A percentile compares a stretch with the other conserved stretches of the same genome.
These are phyloP conservation scores for Hortiboletus campestris DNA, from an alignment of 768 basidiomycete species.

Conservation along the genomic window DNA sequence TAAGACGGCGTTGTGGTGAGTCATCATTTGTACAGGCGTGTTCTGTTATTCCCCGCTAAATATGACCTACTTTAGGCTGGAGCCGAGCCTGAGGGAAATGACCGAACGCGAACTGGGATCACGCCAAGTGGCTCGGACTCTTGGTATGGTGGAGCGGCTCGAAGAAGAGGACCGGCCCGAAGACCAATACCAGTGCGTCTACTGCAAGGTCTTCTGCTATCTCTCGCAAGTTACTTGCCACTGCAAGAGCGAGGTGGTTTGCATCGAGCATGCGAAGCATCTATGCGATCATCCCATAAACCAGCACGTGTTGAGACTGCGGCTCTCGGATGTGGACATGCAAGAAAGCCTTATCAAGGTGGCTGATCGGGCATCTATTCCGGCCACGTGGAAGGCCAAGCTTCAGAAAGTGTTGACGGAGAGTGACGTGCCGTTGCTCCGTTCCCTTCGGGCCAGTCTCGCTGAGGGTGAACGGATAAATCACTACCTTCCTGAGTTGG, in stretches of 20 bases:
- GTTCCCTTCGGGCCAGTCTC: conserved; percentile 75
- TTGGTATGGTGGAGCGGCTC: conserved; percentile 63
- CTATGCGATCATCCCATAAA: conserved; percentile 65
- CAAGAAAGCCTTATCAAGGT: conserved; percentile 64
- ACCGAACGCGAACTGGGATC: conserved; percentile 73
- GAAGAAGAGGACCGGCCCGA: conserved; percentile 82
- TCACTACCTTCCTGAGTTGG: conserved; percentile 68
- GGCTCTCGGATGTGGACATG: conserved; percentile 79
- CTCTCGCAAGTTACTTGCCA: conserved; percentile 86
- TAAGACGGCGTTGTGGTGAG: conserved; percentile 90
- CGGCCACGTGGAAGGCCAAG: conserved; percentile 72
- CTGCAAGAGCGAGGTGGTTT: conserved; percentile 77
- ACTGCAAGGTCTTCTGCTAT: conserved; percentile 95
- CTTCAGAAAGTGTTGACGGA: conserved; percentile 65
- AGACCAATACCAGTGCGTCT: conserved; percentile 91
- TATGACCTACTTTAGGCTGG: conserved; percentile 55
- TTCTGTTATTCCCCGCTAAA: conserved; percentile 21
- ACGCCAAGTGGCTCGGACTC: conserved; percentile 59
- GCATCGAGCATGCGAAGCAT: conserved; percentile 78
- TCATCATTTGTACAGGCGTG: conserved; percentile 15
- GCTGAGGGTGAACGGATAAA: conserved; percentile 89
- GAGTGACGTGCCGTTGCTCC: conserved; percentile 68
- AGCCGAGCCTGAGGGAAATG: conserved; percentile 85
- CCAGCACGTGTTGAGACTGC: conserved; percentile 67
- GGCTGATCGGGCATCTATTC: conserved; percentile 68